Evolutionary conservation across 352 stramenopile genomes (phyloP).

Genomic region (Phytophthora nicotianae): DNA sequence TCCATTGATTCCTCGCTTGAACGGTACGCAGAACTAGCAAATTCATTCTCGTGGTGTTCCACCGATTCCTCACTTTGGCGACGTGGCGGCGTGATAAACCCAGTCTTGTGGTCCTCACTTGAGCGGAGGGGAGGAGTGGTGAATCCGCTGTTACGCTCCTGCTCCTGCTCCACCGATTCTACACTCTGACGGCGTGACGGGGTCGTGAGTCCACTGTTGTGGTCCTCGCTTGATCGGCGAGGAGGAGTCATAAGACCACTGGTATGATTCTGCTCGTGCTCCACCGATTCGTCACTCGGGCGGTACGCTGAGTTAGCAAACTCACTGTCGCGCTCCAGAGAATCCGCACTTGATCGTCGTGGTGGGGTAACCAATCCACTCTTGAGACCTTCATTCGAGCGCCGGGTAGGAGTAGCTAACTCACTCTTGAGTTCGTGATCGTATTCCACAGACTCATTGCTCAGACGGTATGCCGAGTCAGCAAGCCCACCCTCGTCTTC

Average conservation of each 20-base stretch:
- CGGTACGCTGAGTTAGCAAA: not conserved
- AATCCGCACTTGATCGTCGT: constrained; percentile 1
- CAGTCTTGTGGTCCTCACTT: constrained; percentile 5
- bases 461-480: not conserved
- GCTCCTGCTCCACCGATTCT: constrained; percentile 3
- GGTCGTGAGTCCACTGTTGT: not conserved
- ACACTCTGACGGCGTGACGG: constrained; percentile 1
- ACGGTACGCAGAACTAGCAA: not conserved
- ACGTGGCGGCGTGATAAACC: not conserved
- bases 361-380: constrained; percentile 2
- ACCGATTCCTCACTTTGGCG: not conserved
- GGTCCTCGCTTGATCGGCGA: not conserved
- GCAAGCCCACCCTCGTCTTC: not conserved
- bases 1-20: constrained; percentile 1
- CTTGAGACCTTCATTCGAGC: not conserved
- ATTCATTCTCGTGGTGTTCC: not conserved
- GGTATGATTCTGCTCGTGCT: not conserved
- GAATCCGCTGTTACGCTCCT: not conserved
- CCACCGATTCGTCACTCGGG: constrained; percentile 1
- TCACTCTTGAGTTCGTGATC: not conserved
- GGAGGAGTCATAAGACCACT: not conserved
- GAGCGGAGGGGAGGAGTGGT: constrained; percentile 1
- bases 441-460: constrained; percentile 2
- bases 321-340: not conserved
- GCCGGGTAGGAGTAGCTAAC: not conserved